Conservation (phyloP, 1,139 yeast species). For the Torulaspora globosa region DNA sequence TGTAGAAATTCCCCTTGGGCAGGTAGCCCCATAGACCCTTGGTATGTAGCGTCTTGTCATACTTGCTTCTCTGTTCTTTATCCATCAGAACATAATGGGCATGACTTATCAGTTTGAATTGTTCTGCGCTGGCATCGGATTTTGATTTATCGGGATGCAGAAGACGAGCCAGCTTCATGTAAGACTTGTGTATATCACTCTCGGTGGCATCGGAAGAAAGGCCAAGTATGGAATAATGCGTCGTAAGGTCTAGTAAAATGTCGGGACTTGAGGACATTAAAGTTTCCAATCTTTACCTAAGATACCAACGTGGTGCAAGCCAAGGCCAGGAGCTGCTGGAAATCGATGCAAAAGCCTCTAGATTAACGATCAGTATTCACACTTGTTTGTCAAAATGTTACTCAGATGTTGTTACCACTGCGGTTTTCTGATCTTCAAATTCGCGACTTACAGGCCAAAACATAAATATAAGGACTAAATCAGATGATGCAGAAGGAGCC, state of each 20-base stretch:
- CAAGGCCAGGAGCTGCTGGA: background rate
- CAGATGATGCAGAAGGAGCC: background rate
- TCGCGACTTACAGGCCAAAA: background rate
- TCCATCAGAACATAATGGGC: conserved; percentile 34
- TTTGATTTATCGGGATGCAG: conserved; percentile 37
- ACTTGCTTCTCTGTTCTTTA: conserved; percentile 20
- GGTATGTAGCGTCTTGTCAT: conserved; percentile 23
- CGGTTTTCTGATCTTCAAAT: background rate
- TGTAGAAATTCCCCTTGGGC: conserved; percentile 12
- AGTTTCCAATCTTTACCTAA: background rate
- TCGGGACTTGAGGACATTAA: conserved; percentile 11
- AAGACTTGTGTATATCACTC: conserved; percentile 32
- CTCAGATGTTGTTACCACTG: background rate
- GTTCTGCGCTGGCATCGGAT: conserved; percentile 29
- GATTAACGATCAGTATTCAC: background rate
- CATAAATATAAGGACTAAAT: background rate
- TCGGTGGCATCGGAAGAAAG: conserved; percentile 27
- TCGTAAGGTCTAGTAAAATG: conserved; percentile 30
- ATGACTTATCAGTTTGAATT: conserved; percentile 33
- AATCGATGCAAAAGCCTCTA: background rate
- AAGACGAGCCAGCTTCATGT: conserved; percentile 33
- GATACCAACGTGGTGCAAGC: background rate
- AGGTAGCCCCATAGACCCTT: conserved; percentile 23
- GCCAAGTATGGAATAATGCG: conserved; percentile 33
- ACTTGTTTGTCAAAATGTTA: background rate